A percentile compares a stretch with the other conserved stretches of the same genome.
Conservation (phyloP, 345 rosid species). For the Populus euphratica region DNA sequence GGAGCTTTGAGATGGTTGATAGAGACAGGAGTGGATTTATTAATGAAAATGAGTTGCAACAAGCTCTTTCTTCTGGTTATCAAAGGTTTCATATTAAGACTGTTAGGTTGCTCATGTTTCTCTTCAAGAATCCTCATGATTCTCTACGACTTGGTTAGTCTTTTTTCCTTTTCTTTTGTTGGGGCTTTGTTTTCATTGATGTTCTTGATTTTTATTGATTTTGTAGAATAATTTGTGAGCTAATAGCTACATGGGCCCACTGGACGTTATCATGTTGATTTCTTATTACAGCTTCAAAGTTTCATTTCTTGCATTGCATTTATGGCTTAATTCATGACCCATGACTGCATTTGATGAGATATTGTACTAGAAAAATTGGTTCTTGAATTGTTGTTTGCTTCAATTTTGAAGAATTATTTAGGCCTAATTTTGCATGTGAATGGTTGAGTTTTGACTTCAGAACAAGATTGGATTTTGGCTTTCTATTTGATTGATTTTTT, state of each 20-base stretch:
- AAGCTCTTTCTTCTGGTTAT: conserved; percentile 52
- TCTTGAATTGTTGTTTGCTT: background rate
- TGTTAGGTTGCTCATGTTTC: conserved; percentile 55
- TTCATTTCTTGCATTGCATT: background rate
- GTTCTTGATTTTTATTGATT: background rate
- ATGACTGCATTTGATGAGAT: background rate
- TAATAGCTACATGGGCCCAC: background rate
- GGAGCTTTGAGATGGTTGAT: conserved; percentile 59
- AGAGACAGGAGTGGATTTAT: conserved; percentile 60
- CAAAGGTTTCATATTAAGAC: conserved; percentile 47
- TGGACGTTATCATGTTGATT: background rate
- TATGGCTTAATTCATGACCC: background rate
- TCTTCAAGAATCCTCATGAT: conserved; percentile 58
- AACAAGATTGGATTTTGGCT: background rate
- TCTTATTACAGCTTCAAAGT: background rate
- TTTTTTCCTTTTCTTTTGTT: background rate
- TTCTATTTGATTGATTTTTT: background rate
- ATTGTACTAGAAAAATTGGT: background rate
- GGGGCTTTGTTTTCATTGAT: background rate
- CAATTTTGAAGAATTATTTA: background rate
- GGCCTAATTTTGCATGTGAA: background rate
- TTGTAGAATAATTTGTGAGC: background rate
- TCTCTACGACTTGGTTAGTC: conserved; percentile 43
- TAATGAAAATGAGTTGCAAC: conserved; percentile 59
- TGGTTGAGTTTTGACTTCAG: background rate